These are phyloP conservation scores for Colletotrichum euphorbiae DNA, from an alignment of 2,329 filamentous ascomycete genomes.

Conservation along the genomic window DNA sequence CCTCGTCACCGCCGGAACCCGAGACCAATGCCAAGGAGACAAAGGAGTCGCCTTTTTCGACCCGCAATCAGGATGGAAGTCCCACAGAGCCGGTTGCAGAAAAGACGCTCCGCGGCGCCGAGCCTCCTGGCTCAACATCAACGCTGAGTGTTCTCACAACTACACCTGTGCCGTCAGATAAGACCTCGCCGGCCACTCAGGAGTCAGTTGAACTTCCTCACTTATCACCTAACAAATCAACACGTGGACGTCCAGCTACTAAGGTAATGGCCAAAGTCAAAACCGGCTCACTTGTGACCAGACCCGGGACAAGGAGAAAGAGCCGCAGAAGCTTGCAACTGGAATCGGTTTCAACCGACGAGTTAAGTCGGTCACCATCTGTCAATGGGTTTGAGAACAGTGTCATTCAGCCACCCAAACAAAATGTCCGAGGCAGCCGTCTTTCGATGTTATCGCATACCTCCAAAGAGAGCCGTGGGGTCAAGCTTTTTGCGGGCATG, in stretches of 20 bases:
- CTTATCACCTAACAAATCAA: slow-evolving; percentile 25
- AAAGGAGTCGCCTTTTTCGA: background rate
- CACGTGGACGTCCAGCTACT: slow-evolving; percentile 21
- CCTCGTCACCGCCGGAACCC: slow-evolving; percentile 31
- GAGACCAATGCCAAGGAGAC: background rate
- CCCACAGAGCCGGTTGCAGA: slow-evolving; percentile 5
- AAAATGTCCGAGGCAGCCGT: slow-evolving; percentile 38
- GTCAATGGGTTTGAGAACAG: slow-evolving; percentile 53
- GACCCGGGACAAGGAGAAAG: slow-evolving; percentile 40
- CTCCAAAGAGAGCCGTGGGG: slow-evolving; percentile 18
- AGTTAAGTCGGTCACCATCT: slow-evolving; percentile 56
- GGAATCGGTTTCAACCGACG: slow-evolving; percentile 61
- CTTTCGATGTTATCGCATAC: slow-evolving; percentile 30
- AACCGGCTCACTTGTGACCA: slow-evolving; percentile 11
- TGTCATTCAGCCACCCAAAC: slow-evolving; percentile 45
- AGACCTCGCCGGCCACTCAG: slow-evolving; percentile 51
- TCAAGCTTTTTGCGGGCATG: slow-evolving; percentile 79
- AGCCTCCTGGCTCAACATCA: slow-evolving; percentile 47
- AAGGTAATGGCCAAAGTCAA: slow-evolving; percentile 2
- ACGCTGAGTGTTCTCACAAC: slow-evolving; percentile 54
- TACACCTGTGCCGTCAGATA: slow-evolving; percentile 53
- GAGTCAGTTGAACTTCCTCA: slow-evolving; percentile 44
- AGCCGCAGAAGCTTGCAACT: slow-evolving; percentile 43
- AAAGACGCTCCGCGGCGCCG: background rate
- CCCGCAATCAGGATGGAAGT: background rate